Evolutionary conservation across 495 filamentous ascomycete species (phyloP), one percentile per base, ranked within the genome.

Genomic region (Darksidea phi): DNA sequence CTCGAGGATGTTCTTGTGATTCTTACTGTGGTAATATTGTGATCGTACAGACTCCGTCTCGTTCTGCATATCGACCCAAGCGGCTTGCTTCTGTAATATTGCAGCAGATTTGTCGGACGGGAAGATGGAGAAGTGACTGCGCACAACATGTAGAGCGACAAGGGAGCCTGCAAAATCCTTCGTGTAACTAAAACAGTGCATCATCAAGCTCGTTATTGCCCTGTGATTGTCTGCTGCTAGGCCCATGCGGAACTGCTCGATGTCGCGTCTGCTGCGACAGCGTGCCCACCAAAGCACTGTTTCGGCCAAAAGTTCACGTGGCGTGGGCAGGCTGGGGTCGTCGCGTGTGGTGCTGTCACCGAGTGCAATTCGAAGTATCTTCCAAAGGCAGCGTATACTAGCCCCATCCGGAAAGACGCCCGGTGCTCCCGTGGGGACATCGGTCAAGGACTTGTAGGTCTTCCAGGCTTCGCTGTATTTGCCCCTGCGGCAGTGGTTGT

Each of bases 101-200:
- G 32, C n/a, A 8, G 49, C 34, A 1, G 66, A 34, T 12, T 63
- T 23, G 2, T 54, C 32, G 7, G 48, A 42, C 4, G 62, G 61
- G 20, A 56, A 54, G 8, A 69, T 41, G 23, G 50, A 26, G 26
- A 65, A 51, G 6, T 51, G 28, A 12, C 51, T 45, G 34, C 41
- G 43, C 24, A 66, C 8, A 1, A 54, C 50, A 28, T 66, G 58
- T 20, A 69, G 6, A 2, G 66, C 66, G 21, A 69, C 66, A 11
- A 69, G 54, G 8, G 58, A 54, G 15, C 66, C 66, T 0, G 57
- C 26, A 25, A 69, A 48, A 48, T 69, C 66, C 38, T 62, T 50
- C 15, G 41, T 52, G 38, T 63, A 59, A 36, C 58, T 55, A 50
- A 69, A 69, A 28, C 57, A 66, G 41, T 66, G 57, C 62, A 66